Evolutionary conservation across 2,329 filamentous ascomycete genomes (phyloP).

Genomic region (Elsinoe ampelina): DNA sequence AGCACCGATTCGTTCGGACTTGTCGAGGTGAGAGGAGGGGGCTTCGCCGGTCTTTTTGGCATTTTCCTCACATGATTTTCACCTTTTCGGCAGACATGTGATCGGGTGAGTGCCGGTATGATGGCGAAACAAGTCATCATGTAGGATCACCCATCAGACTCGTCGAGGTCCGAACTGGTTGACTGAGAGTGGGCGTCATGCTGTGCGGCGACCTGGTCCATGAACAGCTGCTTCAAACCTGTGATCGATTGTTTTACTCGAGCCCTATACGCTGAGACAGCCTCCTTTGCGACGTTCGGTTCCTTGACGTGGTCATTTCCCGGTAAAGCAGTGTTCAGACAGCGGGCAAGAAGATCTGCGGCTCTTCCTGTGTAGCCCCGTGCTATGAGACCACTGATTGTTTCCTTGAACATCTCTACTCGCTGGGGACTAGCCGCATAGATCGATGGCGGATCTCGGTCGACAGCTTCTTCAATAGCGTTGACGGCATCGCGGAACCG

Average conservation of each 20-base stretch:
- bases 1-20: no score
- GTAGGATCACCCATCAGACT: no score
- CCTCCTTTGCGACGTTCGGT: no score
- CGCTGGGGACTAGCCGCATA: neutral
- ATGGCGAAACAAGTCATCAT: no score
- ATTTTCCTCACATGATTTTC: no score
- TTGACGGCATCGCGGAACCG: neutral
- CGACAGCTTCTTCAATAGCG: neutral
- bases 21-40: no score
- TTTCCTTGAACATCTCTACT: neutral
- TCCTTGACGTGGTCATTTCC: neutral
- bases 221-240: neutral
- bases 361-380: neutral
- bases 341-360: neutral
- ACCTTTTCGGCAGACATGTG: no score
- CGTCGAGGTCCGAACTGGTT: neutral
- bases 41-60: no score
- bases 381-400: neutral
- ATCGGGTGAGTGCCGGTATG: no score
- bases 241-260: neutral
- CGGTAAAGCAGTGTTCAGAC: neutral
- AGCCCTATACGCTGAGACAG: neutral
- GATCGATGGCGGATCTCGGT: neutral
- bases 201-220: neutral
- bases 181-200: neutral